These are phyloP conservation scores for Magnaporthiopsis poae DNA, from an alignment of 2,329 filamentous ascomycete species.

Conservation along the genomic window DNA sequence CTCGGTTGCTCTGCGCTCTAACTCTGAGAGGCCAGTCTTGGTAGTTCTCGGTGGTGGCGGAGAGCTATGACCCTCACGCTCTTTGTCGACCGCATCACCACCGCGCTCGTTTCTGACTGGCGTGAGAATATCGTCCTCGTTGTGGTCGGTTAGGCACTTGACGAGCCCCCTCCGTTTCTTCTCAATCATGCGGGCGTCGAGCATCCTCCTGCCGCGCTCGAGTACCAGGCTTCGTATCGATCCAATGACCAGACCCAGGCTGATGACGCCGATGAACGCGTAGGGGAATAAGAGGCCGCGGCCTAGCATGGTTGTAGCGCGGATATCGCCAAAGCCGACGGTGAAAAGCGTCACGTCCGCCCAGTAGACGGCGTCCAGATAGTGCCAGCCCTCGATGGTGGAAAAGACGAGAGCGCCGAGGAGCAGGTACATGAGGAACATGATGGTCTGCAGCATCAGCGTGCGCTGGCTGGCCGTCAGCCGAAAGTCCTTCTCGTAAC, in stretches of 20 bases:
- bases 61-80: conserved; percentile 4
- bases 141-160: conserved; percentile 32
- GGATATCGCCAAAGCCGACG: conserved; percentile 51
- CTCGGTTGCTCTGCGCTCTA: conserved; percentile 55
- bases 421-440: conserved; percentile 72
- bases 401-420: conserved; percentile 69
- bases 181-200: conserved; percentile 50
- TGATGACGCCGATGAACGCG: conserved; percentile 70
- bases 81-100: conserved; percentile 5
- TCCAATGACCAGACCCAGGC: conserved; percentile 37
- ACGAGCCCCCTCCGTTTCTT: conserved; percentile 44
- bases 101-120: conserved; percentile 30
- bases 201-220: conserved; percentile 43
- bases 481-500: conserved; percentile 69
- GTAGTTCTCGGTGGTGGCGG: not conserved
- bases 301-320: conserved; percentile 41
- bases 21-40: conserved; percentile 28
- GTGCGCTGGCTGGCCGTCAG: conserved; percentile 75
- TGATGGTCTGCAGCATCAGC: conserved; percentile 80
- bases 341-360: conserved; percentile 63
- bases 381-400: conserved; percentile 62
- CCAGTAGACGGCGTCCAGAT: conserved; percentile 71
- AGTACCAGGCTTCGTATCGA: conserved; percentile 45
- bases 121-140: conserved; percentile 37
- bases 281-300: conserved; percentile 73